Conservation (phyloP, 2,329 filamentous ascomycete genomes). For the Exophiala aquamarina region DNA sequence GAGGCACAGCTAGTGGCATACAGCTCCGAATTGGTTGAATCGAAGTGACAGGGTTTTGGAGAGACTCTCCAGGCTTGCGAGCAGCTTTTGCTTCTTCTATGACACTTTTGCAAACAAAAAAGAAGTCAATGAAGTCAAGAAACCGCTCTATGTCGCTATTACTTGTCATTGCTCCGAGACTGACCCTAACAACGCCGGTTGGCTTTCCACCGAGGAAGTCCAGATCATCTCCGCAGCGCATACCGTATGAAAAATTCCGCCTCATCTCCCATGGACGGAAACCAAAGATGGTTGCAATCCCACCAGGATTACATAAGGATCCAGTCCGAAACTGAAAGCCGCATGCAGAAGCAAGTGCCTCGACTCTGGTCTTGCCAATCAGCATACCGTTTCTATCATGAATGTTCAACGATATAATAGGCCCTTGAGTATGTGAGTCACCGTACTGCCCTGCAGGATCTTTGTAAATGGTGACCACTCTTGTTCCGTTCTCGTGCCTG, state of each 20-base stretch:
- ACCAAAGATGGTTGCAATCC: constrained; percentile 71
- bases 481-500: constrained; percentile 54
- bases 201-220: constrained; percentile 83
- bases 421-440: constrained; percentile 63
- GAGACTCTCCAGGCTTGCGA: background rate
- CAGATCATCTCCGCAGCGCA: constrained; percentile 80
- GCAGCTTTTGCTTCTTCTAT: constrained; percentile 29
- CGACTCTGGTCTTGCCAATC: constrained; percentile 60
- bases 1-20: background rate
- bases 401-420: constrained; percentile 67
- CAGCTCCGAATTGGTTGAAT: background rate
- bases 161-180: constrained; percentile 86
- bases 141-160: constrained; percentile 70
- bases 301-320: constrained; percentile 55
- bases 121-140: constrained; percentile 69
- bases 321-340: constrained; percentile 64
- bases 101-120: constrained; percentile 48
- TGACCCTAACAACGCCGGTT: constrained; percentile 80
- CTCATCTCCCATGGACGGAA: constrained; percentile 79
- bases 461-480: constrained; percentile 57
- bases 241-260: constrained; percentile 77
- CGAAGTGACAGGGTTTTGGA: background rate
- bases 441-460: constrained; percentile 50
- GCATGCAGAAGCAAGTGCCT: constrained; percentile 55
- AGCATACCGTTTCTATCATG: constrained; percentile 52